These are phyloP conservation scores for Begonia peltatifolia DNA, from an alignment of 306 rosid species.

Conservation along the genomic window DNA sequence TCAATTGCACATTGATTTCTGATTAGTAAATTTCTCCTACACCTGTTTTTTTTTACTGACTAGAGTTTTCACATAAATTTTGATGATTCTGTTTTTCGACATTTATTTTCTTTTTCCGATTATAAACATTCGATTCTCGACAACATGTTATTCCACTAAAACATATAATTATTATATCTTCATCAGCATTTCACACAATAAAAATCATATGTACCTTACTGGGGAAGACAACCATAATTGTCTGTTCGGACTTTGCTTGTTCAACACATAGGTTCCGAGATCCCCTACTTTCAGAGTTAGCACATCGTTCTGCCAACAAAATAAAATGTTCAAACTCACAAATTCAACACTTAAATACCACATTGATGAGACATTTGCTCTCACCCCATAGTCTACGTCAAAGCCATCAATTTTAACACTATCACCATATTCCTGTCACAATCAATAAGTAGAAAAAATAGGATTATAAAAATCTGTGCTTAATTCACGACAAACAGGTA, in stretches of 20 bases:
- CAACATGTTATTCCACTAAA: too few relatives aligned
- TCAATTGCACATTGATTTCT: too few relatives aligned
- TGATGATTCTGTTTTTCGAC: too few relatives aligned
- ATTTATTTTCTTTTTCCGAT: too few relatives aligned
- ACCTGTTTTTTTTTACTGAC: too few relatives aligned
- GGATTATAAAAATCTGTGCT: not conserved
- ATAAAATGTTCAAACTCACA: too few relatives aligned
- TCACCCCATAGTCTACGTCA: slow-evolving; percentile 90
- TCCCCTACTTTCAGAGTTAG: slow-evolving; percentile 66
- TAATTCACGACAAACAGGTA: not conserved
- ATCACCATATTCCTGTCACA: slow-evolving; percentile 78
- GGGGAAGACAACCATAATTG: slow-evolving; percentile 90
- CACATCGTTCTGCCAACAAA: slow-evolving; percentile 62
- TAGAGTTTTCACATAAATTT: too few relatives aligned
- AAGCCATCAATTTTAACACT: slow-evolving; percentile 57
- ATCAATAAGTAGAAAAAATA: not conserved
- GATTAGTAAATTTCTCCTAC: too few relatives aligned
- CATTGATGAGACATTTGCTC: slow-evolving; percentile 9
- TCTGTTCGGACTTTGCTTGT: slow-evolving; percentile 83
- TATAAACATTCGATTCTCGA: too few relatives aligned
- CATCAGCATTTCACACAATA: too few relatives aligned
- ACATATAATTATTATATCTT: too few relatives aligned
- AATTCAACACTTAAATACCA: too few relatives aligned
- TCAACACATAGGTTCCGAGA: slow-evolving; percentile 61
- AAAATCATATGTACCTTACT: slow-evolving; percentile 30